A percentile compares a stretch with the other conserved stretches of the same genome.
Evolutionary conservation across 495 filamentous ascomycete species (phyloP).

Genomic region (Amorphotheca resinae): DNA sequence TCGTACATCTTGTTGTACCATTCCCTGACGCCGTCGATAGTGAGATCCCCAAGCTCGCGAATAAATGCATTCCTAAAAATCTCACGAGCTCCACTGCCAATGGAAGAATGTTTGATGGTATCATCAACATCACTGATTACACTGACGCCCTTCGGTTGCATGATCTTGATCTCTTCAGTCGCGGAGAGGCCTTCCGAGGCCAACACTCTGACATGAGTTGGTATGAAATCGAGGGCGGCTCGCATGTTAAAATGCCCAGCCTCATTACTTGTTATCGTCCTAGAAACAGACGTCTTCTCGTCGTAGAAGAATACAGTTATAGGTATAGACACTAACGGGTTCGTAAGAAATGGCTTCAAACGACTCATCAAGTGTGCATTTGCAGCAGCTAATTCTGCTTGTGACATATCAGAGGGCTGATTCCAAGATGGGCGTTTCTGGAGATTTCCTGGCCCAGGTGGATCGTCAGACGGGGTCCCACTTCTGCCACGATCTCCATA

Average conservation of each 20-base stretch:
- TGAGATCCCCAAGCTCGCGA: conserved; percentile 67
- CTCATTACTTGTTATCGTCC: conserved; percentile 68
- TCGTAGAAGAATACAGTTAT: conserved; percentile 94
- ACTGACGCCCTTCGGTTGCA: conserved; percentile 72
- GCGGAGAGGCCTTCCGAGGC: conserved; percentile 77
- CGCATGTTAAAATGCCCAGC: conserved; percentile 74
- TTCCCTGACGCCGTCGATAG: conserved; percentile 70
- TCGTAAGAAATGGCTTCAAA: conserved; percentile 78
- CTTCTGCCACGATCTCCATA: conserved; percentile 13
- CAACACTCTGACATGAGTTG: conserved; percentile 75
- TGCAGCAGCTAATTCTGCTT: conserved; percentile 60
- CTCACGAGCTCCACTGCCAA: conserved; percentile 72
- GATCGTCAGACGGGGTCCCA: conserved; percentile 19
- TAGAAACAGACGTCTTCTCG: conserved; percentile 59
- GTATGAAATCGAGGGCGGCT: conserved; percentile 74
- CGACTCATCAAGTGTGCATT: conserved; percentile 80
- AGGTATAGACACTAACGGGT: conserved; percentile 54
- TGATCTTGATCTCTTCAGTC: conserved; percentile 59
- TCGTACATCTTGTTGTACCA: conserved; percentile 73
- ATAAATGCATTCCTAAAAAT: conserved; percentile 95
- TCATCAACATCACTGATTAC: conserved; percentile 97
- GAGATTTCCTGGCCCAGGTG: conserved; percentile 22
- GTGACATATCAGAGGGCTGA: conserved; percentile 45
- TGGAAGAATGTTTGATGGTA: conserved; percentile 92
- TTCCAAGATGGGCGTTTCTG: conserved; percentile 36